Conservation (phyloP, 2,329 filamentous ascomycete species). For the Chaetothyriales sp. region DNA sequence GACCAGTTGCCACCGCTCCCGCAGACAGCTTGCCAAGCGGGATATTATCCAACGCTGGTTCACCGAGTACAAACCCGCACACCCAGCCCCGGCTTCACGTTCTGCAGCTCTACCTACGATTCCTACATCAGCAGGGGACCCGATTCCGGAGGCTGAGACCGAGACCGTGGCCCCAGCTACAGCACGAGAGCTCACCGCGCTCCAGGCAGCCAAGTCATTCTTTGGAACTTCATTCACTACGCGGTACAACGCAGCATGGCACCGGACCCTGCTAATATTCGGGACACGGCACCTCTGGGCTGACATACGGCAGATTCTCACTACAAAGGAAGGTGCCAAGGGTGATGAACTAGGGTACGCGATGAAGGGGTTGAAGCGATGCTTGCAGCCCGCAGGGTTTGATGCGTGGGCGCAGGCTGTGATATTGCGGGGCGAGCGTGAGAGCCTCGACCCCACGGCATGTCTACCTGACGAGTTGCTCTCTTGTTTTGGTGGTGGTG, state of each 20-base stretch:
- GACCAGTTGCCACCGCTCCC: not conserved
- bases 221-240: constrained; percentile 8
- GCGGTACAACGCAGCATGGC: constrained; percentile 5
- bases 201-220: constrained; percentile 9
- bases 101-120: not conserved
- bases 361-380: constrained; percentile 12
- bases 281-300: constrained; percentile 8
- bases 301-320: constrained; percentile 7
- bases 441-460: not conserved
- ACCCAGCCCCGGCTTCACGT: not conserved
- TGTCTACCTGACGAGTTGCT: not conserved
- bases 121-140: too few species aligned
- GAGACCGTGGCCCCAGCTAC: not conserved
- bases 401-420: not conserved
- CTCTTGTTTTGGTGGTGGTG: too few species aligned
- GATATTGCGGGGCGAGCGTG: not conserved
- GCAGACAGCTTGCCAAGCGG: not conserved
- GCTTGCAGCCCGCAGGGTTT: not conserved
- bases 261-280: constrained; percentile 2
- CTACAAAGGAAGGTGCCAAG: constrained; percentile 1
- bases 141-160: not conserved
- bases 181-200: constrained; percentile 3
- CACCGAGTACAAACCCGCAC: not conserved
- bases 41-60: constrained; percentile 1
- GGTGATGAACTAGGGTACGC: constrained; percentile 3